Base-by-base conservation (phyloP, 1,284 basidiomycete genomes). In the Kwoniella shivajii region DNA sequence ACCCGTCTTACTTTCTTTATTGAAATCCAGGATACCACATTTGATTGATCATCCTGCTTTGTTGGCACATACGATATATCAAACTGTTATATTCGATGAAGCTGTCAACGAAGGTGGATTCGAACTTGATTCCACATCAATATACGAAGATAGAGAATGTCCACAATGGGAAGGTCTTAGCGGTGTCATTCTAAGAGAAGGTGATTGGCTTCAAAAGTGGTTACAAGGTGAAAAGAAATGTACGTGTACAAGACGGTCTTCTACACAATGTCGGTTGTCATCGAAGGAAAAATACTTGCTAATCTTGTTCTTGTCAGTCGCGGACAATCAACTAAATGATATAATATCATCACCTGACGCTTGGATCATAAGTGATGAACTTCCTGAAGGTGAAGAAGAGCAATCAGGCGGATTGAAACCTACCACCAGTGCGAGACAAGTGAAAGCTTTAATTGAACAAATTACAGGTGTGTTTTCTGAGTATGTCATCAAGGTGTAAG, bases 21-120 rank as follows among this genome's bases (percentile, higher is more conserved):
- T 96, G 9, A 83, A 81, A 44, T 84, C 84, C 36, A 87, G 89
- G 0, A 82, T 95, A 36, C 89, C 92, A 0, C 75, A 84, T 11
- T 78, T 99, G 5, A 80, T 96, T 2, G 78, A 84, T 4, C 86
- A 89, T 63, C 89, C 94, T 0, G 85, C 92, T 0, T 78, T 98
- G 26, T 82, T 99, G 4, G 95, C 95, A 0, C 95, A 99, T 72
- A 97, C 92, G 0, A 88, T 99, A 44, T 95, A 95, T 72, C 91
- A 97, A 75, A 84, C 92, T 0, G 80, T 98, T 7, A 77, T 87
- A 0, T 99, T 98, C 64, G 96, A 99, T 75, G 85, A 87, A 29
- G 83, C 87, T 6, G 74, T 98, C 29, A 79, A 81, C n/a, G 89
- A 90, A 59, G 82, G 85, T 69, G 89, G 88, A 0, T 93, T 91